These are phyloP conservation scores for Aspergillus sclerotioniger DNA, from an alignment of 495 filamentous ascomycete species.

Conservation along the genomic window DNA sequence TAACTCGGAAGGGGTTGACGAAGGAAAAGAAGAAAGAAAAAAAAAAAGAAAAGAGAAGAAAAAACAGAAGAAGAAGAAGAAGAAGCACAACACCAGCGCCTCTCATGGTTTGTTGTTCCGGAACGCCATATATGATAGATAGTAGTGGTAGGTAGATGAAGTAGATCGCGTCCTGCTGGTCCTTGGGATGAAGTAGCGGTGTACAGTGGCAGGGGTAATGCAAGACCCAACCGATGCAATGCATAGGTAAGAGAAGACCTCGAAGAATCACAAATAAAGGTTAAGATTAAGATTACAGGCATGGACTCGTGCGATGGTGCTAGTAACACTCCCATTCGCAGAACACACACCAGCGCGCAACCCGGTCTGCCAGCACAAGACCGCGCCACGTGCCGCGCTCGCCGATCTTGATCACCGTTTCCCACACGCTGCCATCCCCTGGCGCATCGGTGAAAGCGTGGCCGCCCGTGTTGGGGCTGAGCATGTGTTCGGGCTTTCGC, in stretches of 20 bases:
- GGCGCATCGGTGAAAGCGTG: conserved; percentile 50
- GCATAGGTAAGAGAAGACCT: background rate
- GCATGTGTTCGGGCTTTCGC: conserved; percentile 76
- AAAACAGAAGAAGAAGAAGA: background rate
- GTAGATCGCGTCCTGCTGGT: background rate
- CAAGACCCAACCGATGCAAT: background rate
- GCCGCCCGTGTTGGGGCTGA: conserved; percentile 43
- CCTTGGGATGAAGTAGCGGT: background rate
- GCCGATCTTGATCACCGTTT: conserved; percentile 97
- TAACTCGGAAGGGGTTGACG: background rate
- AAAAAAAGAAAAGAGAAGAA: conserved; percentile 16
- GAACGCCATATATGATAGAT: background rate
- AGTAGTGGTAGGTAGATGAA: background rate
- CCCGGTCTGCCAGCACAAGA: conserved; percentile 90
- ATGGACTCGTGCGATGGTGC: background rate
- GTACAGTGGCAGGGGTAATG: no score
- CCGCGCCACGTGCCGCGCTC: conserved; percentile 91
- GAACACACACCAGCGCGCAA: conserved; percentile 97
- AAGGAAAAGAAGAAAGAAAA: conserved; percentile 14
- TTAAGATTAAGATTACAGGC: background rate
- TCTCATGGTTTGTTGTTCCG: background rate
- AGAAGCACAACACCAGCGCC: background rate
- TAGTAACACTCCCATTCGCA: conserved; percentile 84
- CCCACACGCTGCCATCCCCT: conserved; percentile 84
- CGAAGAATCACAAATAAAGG: background rate